Percentiles rank a stretch among this genome's conserved stretches.
These are phyloP conservation scores for Epichloe aotearoae DNA, from an alignment of 2,329 filamentous ascomycete species.

Conservation along the genomic window DNA sequence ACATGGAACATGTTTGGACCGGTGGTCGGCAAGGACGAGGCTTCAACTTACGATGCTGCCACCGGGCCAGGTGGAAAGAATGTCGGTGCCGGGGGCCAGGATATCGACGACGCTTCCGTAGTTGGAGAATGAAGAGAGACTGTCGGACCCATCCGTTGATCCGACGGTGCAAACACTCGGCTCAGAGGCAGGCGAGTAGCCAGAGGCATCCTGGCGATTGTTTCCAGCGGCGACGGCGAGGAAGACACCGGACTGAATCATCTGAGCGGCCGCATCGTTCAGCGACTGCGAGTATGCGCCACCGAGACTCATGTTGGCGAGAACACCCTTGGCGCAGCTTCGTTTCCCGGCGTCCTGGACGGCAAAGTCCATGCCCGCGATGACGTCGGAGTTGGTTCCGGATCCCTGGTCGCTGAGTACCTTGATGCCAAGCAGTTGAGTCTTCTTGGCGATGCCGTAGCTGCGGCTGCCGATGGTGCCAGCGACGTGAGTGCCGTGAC, in stretches of 20 bases:
- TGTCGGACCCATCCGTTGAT: slow-evolving; percentile 28
- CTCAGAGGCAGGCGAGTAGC: slow-evolving; percentile 35
- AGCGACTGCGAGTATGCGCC: slow-evolving; percentile 30
- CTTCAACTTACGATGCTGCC: slow-evolving; percentile 15
- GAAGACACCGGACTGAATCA: slow-evolving; percentile 34
- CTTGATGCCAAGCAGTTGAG: slow-evolving; percentile 30
- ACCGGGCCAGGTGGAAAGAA: slow-evolving; percentile 35
- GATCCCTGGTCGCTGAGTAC: slow-evolving; percentile 25
- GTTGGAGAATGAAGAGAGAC: slow-evolving; percentile 36
- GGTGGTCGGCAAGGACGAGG: no score
- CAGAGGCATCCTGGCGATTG: slow-evolving; percentile 26
- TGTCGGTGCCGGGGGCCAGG: slow-evolving; percentile 33
- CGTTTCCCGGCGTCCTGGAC: slow-evolving; percentile 21
- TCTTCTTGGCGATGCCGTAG: slow-evolving; percentile 29
- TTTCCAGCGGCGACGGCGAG: slow-evolving; percentile 45
- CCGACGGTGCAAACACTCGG: slow-evolving; percentile 39
- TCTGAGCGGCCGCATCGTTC: slow-evolving; percentile 35
- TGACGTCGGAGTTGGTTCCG: slow-evolving; percentile 25
- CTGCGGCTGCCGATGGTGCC: slow-evolving; percentile 20
- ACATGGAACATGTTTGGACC: neutral
- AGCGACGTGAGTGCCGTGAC: slow-evolving; percentile 4
- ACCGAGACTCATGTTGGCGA: slow-evolving; percentile 45
- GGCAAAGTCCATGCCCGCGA: slow-evolving; percentile 33
- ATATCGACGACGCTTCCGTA: slow-evolving; percentile 36
- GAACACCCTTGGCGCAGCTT: slow-evolving; percentile 29